These are phyloP conservation scores for Euphorbia lathyris DNA, from an alignment of 345 rosid species.

Conservation along the genomic window DNA sequence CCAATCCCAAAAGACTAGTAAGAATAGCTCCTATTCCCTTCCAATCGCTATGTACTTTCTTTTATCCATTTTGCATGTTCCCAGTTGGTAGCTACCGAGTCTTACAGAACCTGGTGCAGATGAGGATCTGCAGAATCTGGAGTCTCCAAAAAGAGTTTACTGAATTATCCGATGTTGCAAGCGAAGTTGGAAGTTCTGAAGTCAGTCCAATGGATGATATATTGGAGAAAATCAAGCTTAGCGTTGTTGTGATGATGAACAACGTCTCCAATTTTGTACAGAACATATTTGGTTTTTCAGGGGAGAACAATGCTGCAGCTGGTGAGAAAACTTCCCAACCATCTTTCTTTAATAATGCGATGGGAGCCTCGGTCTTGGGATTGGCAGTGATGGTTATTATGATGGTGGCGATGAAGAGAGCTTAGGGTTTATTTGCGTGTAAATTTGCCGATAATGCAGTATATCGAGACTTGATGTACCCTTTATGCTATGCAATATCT, in stretches of 20 bases:
- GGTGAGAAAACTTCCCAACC: constrained; percentile 29
- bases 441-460: constrained; percentile 38
- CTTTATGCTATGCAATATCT: background rate
- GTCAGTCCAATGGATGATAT: constrained; percentile 21
- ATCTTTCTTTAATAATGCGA: constrained; percentile 25
- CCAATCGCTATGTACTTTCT: too few species aligned
- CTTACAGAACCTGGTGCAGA: constrained; percentile 21
- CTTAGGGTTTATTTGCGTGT: constrained; percentile 16
- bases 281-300: constrained; percentile 39
- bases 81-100: background rate
- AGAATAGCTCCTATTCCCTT: constrained; percentile 10
- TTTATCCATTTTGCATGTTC: background rate
- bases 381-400: constrained; percentile 59
- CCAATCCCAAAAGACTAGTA: constrained; percentile 40
- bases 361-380: constrained; percentile 48
- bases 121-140: constrained; percentile 21
- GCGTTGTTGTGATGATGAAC: constrained; percentile 48
- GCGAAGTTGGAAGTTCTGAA: constrained; percentile 16
- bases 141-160: constrained; percentile 20
- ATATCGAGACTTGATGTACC: background rate
- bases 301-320: constrained; percentile 24
- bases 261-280: constrained; percentile 46
- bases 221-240: constrained; percentile 44
- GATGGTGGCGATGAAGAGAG: constrained; percentile 61
- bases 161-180: constrained; percentile 31